Percentiles rank a stretch among this genome's conserved stretches.
Evolutionary conservation across 1,284 basidiomycete genomes (phyloP).

Genomic region (Rhodotorula mucilaginosa): DNA sequence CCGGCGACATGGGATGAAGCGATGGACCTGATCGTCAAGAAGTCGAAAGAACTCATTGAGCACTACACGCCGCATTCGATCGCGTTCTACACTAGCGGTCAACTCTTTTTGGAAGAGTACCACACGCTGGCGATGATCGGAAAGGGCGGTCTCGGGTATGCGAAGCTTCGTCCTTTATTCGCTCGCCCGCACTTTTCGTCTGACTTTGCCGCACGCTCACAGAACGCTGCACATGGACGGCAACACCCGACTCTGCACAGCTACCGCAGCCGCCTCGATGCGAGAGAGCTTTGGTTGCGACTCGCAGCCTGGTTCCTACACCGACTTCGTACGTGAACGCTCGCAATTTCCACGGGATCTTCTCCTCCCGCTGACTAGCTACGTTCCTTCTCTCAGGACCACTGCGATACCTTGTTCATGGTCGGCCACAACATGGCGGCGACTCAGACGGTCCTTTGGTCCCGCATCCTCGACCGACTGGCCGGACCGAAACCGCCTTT

Average conservation of each 20-base stretch:
- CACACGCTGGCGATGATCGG: conserved; percentile 19
- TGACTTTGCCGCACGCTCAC: background rate
- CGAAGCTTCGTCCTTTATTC: background rate
- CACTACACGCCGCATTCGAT: conserved; percentile 21
- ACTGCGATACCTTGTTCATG: conserved; percentile 17
- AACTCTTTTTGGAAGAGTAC: conserved; percentile 20
- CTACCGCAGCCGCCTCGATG: conserved; percentile 13
- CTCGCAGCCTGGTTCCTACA: conserved; percentile 14
- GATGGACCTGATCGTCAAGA: conserved; percentile 10
- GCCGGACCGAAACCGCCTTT: conserved; percentile 19
- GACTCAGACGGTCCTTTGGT: conserved; percentile 19
- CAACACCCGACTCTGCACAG: conserved; percentile 20
- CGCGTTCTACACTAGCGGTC: conserved; percentile 16
- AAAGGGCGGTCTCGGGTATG: conserved; percentile 10
- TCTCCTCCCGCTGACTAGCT: background rate
- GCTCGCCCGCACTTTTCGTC: background rate
- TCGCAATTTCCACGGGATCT: too few relatives aligned
- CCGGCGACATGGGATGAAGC: conserved; percentile 18
- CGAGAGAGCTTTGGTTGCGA: conserved; percentile 19
- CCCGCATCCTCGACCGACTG: conserved; percentile 17
- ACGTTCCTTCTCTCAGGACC: background rate
- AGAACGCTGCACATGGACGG: conserved; percentile 21
- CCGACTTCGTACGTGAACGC: conserved; percentile 8
- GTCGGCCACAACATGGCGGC: conserved; percentile 25
- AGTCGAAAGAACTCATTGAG: conserved; percentile 14